These are phyloP conservation scores for Lactifluus subvellereus DNA, from an alignment of 768 basidiomycete species.

Conservation along the genomic window DNA sequence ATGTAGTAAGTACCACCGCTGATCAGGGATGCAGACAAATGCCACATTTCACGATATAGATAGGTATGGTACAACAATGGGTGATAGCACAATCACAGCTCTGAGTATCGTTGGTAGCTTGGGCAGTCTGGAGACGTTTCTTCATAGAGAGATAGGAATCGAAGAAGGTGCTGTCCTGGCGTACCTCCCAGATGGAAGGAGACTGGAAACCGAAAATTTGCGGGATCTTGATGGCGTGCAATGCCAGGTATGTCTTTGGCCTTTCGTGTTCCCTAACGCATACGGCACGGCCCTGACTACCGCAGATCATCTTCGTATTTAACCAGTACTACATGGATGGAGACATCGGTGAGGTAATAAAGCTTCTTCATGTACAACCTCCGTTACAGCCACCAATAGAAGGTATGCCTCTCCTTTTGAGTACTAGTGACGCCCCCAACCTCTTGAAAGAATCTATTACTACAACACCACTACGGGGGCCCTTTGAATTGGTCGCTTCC, in stretches of 20 bases:
- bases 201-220: slow-evolving; percentile 67
- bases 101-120: slow-evolving; percentile 37
- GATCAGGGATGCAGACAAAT: slow-evolving; percentile 39
- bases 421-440: slow-evolving; percentile 1
- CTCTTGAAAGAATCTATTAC: slow-evolving; percentile 44
- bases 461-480: slow-evolving; percentile 62
- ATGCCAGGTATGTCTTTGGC: slow-evolving; percentile 50
- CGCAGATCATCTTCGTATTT: slow-evolving; percentile 70
- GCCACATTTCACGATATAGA: slow-evolving; percentile 70
- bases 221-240: slow-evolving; percentile 66
- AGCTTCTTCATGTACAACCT: slow-evolving; percentile 50
- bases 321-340: slow-evolving; percentile 74
- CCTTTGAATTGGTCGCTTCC: slow-evolving; percentile 55
- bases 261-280: not conserved
- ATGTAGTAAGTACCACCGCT: not conserved
- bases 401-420: slow-evolving; percentile 38
- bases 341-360: slow-evolving; percentile 57
- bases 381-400: slow-evolving; percentile 62
- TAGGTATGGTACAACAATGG: slow-evolving; percentile 39
- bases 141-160: slow-evolving; percentile 66
- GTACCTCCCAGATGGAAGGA: slow-evolving; percentile 72
- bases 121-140: slow-evolving; percentile 59
- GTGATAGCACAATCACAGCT: not conserved
- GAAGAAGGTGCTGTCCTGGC: slow-evolving; percentile 64
- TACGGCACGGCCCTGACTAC: not conserved